Base-by-base conservation (phyloP, 331 rosid species). In the Pyracantha coccinea region DNA sequence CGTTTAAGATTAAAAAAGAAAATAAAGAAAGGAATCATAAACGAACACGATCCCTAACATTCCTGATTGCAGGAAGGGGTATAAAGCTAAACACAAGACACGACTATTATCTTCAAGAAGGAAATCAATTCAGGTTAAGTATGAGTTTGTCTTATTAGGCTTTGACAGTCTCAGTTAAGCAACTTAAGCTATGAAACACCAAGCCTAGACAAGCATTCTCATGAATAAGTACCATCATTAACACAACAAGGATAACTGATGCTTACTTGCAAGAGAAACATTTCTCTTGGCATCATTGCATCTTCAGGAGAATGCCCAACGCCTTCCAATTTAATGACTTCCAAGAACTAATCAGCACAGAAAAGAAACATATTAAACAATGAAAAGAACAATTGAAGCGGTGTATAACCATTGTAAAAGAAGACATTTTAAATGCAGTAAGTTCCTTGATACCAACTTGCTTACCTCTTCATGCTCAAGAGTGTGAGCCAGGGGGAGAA, bases 391-490 rank as follows among this genome's bases (percentile, higher is more conserved):
- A 2, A 13, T 35, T 35, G 50, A 11, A 41, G 50, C 14, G 0
- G 45, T 41, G 50, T 41, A 41, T 41, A 0, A 41, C 55, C 55
- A 50, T 27, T 3, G 16, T 44, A 54, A 6, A 64, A 4, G 15
- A 32, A 38, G 65, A 72, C 55, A 15, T 53, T 25, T 27, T 17
- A 52, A 31, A 31, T 33, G 29, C 29, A 2, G 38, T 17, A 24
- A 53, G 17, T 19, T 41, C 8, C 50, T 21, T 8, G 12, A 20
- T 20, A 45, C 24, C 68, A 20, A 16, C 16, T n/a, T 29, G 54
- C 78, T 52, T 60, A 90, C 99, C 97, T 96, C 99, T 85, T 96
- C 99, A 64, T 96, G 98, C 86, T 96, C 99, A 75, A 96, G 88
- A 47, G 98, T 90, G 82, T 96, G 98, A 20, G 99, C 99, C 68